Conservation (phyloP, 2,329 filamentous ascomycete genomes). For the Xylaria sp. region DNA sequence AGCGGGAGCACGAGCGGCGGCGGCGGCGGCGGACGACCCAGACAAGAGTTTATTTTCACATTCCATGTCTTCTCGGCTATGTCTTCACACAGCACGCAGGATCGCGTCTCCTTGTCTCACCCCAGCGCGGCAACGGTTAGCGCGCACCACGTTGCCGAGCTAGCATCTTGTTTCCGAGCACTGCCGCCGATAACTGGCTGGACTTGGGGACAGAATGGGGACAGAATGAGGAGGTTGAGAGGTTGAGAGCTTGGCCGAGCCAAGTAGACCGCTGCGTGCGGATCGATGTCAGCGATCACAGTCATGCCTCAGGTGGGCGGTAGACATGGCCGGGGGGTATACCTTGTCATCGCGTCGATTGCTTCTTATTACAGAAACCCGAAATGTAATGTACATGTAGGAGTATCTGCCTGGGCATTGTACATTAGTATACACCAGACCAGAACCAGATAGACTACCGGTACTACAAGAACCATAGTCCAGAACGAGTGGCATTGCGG, state of each 20-base stretch:
- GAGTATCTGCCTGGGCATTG: slow-evolving; percentile 11
- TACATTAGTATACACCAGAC: slow-evolving; percentile 9
- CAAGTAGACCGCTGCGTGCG: slow-evolving; percentile 10
- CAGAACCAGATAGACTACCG: not conserved
- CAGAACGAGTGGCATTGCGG: slow-evolving; percentile 2
- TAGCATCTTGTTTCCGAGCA: slow-evolving; percentile 28
- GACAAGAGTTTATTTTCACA: slow-evolving; percentile 32
- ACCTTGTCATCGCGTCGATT: slow-evolving; percentile 24
- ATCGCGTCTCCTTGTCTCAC: slow-evolving; percentile 20
- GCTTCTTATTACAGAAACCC: slow-evolving; percentile 27
- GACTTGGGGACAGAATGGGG: slow-evolving; percentile 6
- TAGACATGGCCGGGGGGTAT: slow-evolving; percentile 21
- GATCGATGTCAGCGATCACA: slow-evolving; percentile 25
- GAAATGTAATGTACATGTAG: too few species aligned
- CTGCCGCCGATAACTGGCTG: slow-evolving; percentile 25
- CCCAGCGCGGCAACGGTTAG: slow-evolving; percentile 27
- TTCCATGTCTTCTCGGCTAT: too few species aligned
- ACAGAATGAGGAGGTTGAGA: not conserved
- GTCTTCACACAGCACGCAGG: slow-evolving; percentile 21
- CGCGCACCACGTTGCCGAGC: not conserved
- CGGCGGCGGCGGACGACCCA: slow-evolving; percentile 12
- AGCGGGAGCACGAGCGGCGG: slow-evolving; percentile 24
- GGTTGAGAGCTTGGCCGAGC: slow-evolving; percentile 16
- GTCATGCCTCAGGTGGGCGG: slow-evolving; percentile 7
- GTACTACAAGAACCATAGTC: not conserved